phyloP scores from a whole-genome alignment of 164 flowering plant species.

The Annona cherimola region DNA sequence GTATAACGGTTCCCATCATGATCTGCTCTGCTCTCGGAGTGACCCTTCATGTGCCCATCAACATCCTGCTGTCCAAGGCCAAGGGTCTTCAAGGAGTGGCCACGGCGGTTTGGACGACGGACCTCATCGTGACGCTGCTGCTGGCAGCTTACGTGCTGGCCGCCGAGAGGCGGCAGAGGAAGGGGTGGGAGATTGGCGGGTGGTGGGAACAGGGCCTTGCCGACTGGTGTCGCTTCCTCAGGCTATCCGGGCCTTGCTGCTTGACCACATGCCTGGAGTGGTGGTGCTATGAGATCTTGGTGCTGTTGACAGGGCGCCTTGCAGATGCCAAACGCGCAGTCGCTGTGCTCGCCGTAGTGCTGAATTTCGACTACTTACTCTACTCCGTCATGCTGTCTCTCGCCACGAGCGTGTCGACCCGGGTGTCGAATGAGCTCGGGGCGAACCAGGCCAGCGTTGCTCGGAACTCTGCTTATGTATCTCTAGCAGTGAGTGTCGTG shows the following conservation, averaged over 20 bases:
- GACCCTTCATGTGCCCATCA: slow-evolving; percentile 58
- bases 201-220: slow-evolving; percentile 53
- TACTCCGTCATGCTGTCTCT: slow-evolving; percentile 72
- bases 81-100: slow-evolving; percentile 67
- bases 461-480: slow-evolving; percentile 41
- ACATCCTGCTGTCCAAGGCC: slow-evolving; percentile 47
- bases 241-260: slow-evolving; percentile 69
- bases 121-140: slow-evolving; percentile 38
- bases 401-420: slow-evolving; percentile 62
- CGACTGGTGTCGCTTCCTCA: slow-evolving; percentile 57
- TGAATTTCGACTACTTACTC: slow-evolving; percentile 83
- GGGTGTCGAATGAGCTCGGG: slow-evolving; percentile 84
- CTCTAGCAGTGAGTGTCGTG: slow-evolving; percentile 28
- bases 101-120: slow-evolving; percentile 70
- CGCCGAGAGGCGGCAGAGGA: slow-evolving; percentile 30
- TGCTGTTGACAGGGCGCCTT: slow-evolving; percentile 67
- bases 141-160: slow-evolving; percentile 38
- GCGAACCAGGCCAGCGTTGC: slow-evolving; percentile 45
- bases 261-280: slow-evolving; percentile 91
- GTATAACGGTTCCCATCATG: slow-evolving; percentile 62
- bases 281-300: slow-evolving; percentile 92
- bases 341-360: slow-evolving; percentile 61
- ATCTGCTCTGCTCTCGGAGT: slow-evolving; percentile 56
- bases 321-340: slow-evolving; percentile 53
- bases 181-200: slow-evolving; percentile 53